phyloP scores from a whole-genome alignment of 164 flowering plant species.

The Berberis thunbergii region DNA sequence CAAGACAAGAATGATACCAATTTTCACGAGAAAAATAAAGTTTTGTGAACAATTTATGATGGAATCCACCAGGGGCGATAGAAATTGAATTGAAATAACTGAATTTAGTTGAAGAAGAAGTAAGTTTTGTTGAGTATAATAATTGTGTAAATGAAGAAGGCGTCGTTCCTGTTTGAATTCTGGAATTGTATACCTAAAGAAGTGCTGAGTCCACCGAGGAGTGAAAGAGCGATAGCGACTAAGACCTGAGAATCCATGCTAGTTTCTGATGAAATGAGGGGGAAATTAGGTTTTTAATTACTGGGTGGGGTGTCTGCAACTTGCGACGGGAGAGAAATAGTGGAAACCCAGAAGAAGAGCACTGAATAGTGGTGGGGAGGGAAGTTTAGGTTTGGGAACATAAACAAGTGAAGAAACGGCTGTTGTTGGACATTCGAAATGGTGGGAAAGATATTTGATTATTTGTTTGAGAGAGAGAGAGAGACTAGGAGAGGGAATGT shows the following conservation, averaged over 20 bases:
- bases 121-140: not conserved
- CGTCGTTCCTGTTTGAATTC: not conserved
- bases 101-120: no score
- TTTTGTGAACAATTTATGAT: no score
- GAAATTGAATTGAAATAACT: no score
- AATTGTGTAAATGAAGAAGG: not conserved
- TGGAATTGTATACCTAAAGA: conserved; percentile 43
- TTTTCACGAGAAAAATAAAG: no score
- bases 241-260: conserved; percentile 77
- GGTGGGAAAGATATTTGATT: not conserved
- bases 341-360: not conserved
- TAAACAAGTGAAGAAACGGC: not conserved
- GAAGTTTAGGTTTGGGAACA: not conserved
- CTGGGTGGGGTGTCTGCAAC: not conserved
- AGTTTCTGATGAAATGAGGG: not conserved
- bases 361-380: not conserved
- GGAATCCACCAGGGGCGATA: no score
- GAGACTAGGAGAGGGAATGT: not conserved
- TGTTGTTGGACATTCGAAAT: not conserved
- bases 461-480: not conserved
- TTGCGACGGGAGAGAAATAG: not conserved
- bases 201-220: conserved; percentile 85
- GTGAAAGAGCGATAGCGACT: conserved; percentile 75
- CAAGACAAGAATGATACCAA: no score
- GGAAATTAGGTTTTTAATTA: not conserved